Percentiles rank a stretch among this genome's conserved stretches.
phyloP scores from a whole-genome alignment of 2,329 filamentous ascomycete species.

The Dichotomopilus funicola region DNA sequence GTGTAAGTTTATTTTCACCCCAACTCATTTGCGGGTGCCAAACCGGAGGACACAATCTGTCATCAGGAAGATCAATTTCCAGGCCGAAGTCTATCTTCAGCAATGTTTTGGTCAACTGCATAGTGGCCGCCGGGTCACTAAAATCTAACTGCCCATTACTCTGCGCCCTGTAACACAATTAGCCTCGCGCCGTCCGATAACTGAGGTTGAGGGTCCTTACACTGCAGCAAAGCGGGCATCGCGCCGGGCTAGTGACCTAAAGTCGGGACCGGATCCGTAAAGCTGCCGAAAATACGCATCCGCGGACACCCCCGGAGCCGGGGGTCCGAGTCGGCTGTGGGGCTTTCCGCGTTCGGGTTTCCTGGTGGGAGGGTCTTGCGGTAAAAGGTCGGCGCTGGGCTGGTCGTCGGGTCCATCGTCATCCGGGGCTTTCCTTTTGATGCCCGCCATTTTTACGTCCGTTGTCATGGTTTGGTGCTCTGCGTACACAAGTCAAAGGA shows the following conservation, averaged over 20 bases:
- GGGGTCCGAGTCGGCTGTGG: conserved; percentile 6
- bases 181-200: not conserved
- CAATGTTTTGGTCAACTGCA: conserved; percentile 75
- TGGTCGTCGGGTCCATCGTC: conserved; percentile 2
- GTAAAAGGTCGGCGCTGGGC: too few species aligned
- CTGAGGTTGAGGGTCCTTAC: conserved; percentile 27
- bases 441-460: conserved; percentile 9
- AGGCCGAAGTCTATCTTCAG: conserved; percentile 71
- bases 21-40: conserved; percentile 17
- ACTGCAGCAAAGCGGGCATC: conserved; percentile 38
- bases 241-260: conserved; percentile 35
- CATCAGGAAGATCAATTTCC: conserved; percentile 60
- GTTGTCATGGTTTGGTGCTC: not conserved
- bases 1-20: too few species aligned
- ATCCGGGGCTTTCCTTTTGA: conserved; percentile 20
- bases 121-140: conserved; percentile 65
- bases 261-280: conserved; percentile 38
- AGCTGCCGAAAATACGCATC: conserved; percentile 33
- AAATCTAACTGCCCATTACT: conserved; percentile 62
- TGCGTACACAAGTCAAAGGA: not conserved
- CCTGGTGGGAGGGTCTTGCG: too few species aligned
- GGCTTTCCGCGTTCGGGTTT: too few species aligned
- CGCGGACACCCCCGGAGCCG: conserved; percentile 32
- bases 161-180: conserved; percentile 28
- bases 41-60: conserved; percentile 83